phyloP scores from a whole-genome alignment of 345 rosid species.

The Raphanus sativus region DNA sequence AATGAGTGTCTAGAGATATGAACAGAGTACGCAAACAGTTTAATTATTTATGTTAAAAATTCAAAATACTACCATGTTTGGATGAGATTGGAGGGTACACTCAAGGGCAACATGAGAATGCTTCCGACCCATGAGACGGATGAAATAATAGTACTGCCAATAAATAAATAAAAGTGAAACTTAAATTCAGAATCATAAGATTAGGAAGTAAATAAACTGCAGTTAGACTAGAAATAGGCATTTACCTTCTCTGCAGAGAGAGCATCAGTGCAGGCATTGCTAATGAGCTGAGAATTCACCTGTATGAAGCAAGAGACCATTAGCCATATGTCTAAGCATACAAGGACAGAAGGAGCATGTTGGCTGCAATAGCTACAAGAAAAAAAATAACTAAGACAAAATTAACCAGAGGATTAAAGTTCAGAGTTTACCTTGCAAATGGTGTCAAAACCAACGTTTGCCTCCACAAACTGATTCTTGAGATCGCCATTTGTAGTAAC shows the following conservation, averaged over 20 bases:
- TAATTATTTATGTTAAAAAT: not conserved
- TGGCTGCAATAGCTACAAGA: constrained; percentile 9
- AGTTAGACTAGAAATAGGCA: not conserved
- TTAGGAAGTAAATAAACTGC: not conserved
- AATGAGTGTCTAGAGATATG: constrained; percentile 17
- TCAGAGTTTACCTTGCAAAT: constrained; percentile 70
- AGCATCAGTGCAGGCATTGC: constrained; percentile 97
- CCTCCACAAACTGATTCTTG: constrained; percentile 93
- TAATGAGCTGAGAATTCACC: constrained; percentile 98
- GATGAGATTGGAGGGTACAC: constrained; percentile 98
- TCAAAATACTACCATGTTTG: constrained; percentile 75
- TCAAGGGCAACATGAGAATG: constrained; percentile 97
- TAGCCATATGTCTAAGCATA: not conserved
- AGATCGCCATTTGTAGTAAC: constrained; percentile 97
- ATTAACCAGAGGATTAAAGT: not conserved
- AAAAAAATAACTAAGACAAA: constrained; percentile 1
- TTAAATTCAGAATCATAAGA: constrained; percentile 12
- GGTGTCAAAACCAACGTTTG: constrained; percentile 97
- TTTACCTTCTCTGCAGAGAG: constrained; percentile 96
- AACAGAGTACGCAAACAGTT: not conserved
- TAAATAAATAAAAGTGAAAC: not conserved
- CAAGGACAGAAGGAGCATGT: not conserved
- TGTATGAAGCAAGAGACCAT: constrained; percentile 34
- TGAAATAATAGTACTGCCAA: constrained; percentile 90
- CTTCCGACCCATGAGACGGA: constrained; percentile 97